Conservation (phyloP, 352 stramenopile species). For the Salisapilia sapeloensis region DNA sequence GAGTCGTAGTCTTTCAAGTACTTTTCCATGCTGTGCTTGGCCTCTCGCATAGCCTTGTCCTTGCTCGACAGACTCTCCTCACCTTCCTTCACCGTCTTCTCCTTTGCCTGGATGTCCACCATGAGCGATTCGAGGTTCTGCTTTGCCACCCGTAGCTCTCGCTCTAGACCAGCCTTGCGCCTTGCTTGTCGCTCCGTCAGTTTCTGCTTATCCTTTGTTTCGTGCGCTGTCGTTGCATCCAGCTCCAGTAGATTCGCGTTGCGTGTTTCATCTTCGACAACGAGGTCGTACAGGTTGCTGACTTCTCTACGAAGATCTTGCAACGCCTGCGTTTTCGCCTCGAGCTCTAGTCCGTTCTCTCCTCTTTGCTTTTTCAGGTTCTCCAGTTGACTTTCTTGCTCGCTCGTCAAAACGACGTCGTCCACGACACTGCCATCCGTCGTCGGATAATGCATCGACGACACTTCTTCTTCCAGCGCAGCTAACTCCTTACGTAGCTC, state of each 20-base stretch:
- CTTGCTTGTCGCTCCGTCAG: slow-evolving; percentile 37
- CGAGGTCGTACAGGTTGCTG: slow-evolving; percentile 34
- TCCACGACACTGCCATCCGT: slow-evolving; percentile 7
- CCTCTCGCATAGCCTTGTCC: slow-evolving; percentile 54
- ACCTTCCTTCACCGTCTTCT: slow-evolving; percentile 28
- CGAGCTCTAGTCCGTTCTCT: slow-evolving; percentile 47
- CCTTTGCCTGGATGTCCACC: slow-evolving; percentile 16
- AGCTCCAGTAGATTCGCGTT: slow-evolving; percentile 43
- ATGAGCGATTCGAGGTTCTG: slow-evolving; percentile 29
- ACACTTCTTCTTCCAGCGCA: slow-evolving; percentile 42
- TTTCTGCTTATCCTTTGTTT: slow-evolving; percentile 49
- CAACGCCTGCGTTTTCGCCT: slow-evolving; percentile 45
- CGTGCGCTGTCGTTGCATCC: slow-evolving; percentile 12
- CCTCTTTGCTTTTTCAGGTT: slow-evolving; percentile 53
- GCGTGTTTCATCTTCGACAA: slow-evolving; percentile 40
- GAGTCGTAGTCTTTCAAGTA: slow-evolving; percentile 77
- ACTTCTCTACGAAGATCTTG: slow-evolving; percentile 51
- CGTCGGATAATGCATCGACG: slow-evolving; percentile 29
- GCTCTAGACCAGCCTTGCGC: slow-evolving; percentile 45
- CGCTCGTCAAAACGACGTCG: slow-evolving; percentile 41
- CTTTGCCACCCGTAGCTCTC: slow-evolving; percentile 57
- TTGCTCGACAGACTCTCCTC: slow-evolving; percentile 44
- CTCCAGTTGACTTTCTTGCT: slow-evolving; percentile 51
- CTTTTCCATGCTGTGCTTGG: slow-evolving; percentile 80
- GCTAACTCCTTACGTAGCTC: slow-evolving; percentile 39